A percentile compares a stretch with the other conserved stretches of the same genome.
Conservation (phyloP, 2,329 filamentous ascomycete species). For the Elsinoe arachidis region DNA sequence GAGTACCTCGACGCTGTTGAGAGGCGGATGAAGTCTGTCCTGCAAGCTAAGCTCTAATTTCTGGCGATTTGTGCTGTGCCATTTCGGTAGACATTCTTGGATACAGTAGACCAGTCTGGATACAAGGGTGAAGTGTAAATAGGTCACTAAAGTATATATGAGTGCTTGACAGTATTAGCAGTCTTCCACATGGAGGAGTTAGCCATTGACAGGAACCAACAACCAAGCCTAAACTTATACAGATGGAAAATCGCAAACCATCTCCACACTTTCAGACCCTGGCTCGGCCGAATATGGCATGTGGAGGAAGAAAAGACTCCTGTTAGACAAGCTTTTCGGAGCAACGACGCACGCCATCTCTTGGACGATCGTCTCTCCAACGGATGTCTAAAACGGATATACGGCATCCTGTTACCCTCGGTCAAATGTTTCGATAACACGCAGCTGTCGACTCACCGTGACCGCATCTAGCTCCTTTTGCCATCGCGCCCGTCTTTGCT, state of each 20-base stretch:
- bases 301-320: background rate
- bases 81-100: background rate
- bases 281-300: too few relatives aligned
- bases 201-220: too few relatives aligned
- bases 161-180: background rate
- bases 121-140: background rate
- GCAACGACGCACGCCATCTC: too few relatives aligned
- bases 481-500: background rate
- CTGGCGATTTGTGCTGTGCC: background rate
- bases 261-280: too few relatives aligned
- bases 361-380: constrained; percentile 11
- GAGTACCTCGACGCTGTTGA: constrained; percentile 93
- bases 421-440: background rate
- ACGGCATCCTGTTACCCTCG: constrained; percentile 12
- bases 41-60: constrained; percentile 66
- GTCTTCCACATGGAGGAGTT: background rate
- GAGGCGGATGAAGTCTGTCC: constrained; percentile 69
- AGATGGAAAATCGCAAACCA: too few relatives aligned
- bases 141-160: background rate
- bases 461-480: background rate
- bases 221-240: too few relatives aligned
- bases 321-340: background rate
- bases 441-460: background rate
- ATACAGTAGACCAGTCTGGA: constrained; percentile 5
- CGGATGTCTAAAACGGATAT: constrained; percentile 12